Conservation (phyloP, 192 early-diverging fungal genomes). For the Phycomyces blakesleeanus region DNA sequence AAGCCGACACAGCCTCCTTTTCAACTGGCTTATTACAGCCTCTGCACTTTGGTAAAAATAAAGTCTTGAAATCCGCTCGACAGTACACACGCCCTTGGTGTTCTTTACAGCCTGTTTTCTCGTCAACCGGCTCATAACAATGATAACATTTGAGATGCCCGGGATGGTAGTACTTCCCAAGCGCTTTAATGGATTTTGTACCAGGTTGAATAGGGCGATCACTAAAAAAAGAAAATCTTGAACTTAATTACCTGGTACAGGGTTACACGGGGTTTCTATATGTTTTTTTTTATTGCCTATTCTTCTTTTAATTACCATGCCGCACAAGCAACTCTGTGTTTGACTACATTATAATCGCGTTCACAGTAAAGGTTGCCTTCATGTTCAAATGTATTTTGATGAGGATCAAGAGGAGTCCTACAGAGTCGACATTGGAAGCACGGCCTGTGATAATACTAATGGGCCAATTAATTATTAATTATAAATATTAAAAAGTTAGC, state of each 20-base stretch:
- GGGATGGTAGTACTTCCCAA: conserved; percentile 64
- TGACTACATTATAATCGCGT: conserved; percentile 44
- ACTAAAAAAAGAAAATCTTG: conserved; percentile 6
- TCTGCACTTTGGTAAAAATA: conserved; percentile 67
- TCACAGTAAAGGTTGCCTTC: conserved; percentile 63
- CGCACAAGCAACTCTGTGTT: conserved; percentile 43
- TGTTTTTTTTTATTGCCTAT: neutral
- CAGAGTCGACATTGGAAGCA: conserved; percentile 61
- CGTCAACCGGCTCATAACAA: conserved; percentile 62
- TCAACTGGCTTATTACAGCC: conserved; percentile 59
- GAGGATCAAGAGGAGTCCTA: conserved; percentile 44
- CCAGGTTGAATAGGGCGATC: conserved; percentile 29
- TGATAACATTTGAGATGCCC: conserved; percentile 60
- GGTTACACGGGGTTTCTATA: neutral
- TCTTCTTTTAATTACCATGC: conserved; percentile 42
- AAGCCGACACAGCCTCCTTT: conserved; percentile 69
- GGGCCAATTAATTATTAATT: neutral
- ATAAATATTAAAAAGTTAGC: neutral
- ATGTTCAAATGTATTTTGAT: conserved; percentile 46
- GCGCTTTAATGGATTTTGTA: conserved; percentile 50
- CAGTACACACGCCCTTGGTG: conserved; percentile 68
- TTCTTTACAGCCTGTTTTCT: conserved; percentile 29
- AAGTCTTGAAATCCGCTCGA: conserved; percentile 58
- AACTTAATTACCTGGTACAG: neutral
- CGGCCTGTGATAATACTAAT: conserved; percentile 39